phyloP scores from a whole-genome alignment of 345 rosid species.

The Hevea brasiliensis region DNA sequence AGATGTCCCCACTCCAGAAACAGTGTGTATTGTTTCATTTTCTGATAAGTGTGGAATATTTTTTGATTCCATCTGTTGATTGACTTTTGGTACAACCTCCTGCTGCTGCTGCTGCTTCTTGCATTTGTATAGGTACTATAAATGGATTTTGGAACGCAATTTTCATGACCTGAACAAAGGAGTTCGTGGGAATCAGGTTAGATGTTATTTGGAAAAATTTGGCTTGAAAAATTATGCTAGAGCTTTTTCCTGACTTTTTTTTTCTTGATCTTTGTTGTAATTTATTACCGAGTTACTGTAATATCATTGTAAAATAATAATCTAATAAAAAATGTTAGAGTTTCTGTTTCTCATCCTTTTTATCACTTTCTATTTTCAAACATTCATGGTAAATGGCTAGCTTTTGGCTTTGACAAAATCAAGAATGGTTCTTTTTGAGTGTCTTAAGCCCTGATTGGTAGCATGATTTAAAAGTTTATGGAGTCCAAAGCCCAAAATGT shows the following conservation, averaged over 20 bases:
- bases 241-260: neutral
- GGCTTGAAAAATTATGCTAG: neutral
- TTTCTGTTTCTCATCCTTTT: neutral
- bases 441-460: neutral
- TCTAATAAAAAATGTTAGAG: neutral
- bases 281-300: neutral
- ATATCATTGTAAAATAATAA: neutral
- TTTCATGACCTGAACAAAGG: conserved; percentile 98
- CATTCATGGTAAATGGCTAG: neutral
- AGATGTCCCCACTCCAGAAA: conserved; percentile 99
- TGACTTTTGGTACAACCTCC: neutral
- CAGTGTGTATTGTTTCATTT: conserved; percentile 54
- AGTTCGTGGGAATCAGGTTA: conserved; percentile 99
- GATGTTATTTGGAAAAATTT: conserved; percentile 2
- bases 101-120: conserved; percentile 20
- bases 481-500: neutral
- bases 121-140: conserved; percentile 67
- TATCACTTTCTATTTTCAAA: neutral
- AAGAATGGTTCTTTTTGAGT: neutral
- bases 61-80: neutral
- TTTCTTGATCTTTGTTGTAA: neutral
- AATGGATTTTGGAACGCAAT: conserved; percentile 99
- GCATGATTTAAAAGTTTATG: neutral
- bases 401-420: neutral
- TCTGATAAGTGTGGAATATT: neutral